Conservation (phyloP, 805 yeast genomes). For the Yamadazyma tumulicola region DNA sequence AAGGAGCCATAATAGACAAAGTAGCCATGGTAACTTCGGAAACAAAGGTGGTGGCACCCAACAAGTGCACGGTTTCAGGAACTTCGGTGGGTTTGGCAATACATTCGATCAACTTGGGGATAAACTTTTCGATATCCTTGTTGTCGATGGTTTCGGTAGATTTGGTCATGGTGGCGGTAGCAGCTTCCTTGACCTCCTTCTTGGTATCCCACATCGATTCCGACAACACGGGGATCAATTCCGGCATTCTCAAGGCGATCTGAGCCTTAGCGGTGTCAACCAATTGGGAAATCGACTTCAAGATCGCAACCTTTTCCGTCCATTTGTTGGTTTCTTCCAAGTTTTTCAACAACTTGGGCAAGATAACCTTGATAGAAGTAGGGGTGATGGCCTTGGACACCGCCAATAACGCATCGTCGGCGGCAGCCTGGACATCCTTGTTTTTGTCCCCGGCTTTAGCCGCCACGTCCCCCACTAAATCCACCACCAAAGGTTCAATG, state of each 20-base stretch:
- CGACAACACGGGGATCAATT: slow-evolving; percentile 95
- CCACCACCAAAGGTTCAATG: slow-evolving; percentile 93
- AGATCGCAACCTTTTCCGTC: slow-evolving; percentile 94
- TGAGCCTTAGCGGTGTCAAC: slow-evolving; percentile 95
- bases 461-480: slow-evolving; percentile 65
- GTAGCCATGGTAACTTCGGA: slow-evolving; percentile 99
- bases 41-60: slow-evolving; percentile 99
- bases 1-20: slow-evolving; percentile 98
- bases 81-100: slow-evolving; percentile 96
- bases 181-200: slow-evolving; percentile 95
- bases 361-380: slow-evolving; percentile 82
- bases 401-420: slow-evolving; percentile 72
- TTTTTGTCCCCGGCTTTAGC: slow-evolving; percentile 89
- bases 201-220: slow-evolving; percentile 99
- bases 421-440: slow-evolving; percentile 67
- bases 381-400: slow-evolving; percentile 85
- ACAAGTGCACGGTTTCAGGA: slow-evolving; percentile 97
- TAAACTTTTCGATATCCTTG: slow-evolving; percentile 99
- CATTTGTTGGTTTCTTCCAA: slow-evolving; percentile 81
- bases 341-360: slow-evolving; percentile 73
- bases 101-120: slow-evolving; percentile 95
- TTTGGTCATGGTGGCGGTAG: slow-evolving; percentile 92
- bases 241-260: slow-evolving; percentile 98
- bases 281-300: slow-evolving; percentile 78
- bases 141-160: slow-evolving; percentile 97